A percentile compares a stretch with the other conserved stretches of the same genome.
Evolutionary conservation across 2,329 filamentous ascomycete genomes (phyloP).

Genomic region (Karstenula rhodostoma): DNA sequence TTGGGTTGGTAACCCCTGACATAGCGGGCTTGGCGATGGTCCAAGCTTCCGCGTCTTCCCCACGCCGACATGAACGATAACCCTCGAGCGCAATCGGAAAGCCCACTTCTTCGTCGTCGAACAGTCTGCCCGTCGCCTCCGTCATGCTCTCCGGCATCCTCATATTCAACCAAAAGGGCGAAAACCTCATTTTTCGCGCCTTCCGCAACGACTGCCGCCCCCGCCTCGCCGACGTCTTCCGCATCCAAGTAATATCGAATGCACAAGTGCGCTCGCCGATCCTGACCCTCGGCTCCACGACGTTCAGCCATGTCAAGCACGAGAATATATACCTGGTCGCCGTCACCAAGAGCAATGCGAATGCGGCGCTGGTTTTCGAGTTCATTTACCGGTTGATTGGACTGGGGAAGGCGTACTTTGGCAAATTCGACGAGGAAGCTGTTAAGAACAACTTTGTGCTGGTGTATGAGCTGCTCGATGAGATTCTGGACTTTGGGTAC

Average conservation of each 20-base stretch:
- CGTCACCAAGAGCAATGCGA: constrained; percentile 98
- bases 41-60: constrained; percentile 13
- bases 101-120: neutral
- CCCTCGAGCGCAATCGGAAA: neutral
- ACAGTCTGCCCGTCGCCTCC: neutral
- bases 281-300: constrained; percentile 94
- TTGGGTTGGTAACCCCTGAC: neutral
- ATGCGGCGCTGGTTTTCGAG: constrained; percentile 96
- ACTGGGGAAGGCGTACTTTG: constrained; percentile 95
- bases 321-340: constrained; percentile 99
- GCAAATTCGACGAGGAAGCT: constrained; percentile 98
- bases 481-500: constrained; percentile 99
- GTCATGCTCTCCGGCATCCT: constrained; percentile 94
- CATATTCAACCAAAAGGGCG: constrained; percentile 99
- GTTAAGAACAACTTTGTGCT: constrained; percentile 99
- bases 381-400: constrained; percentile 93
- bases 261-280: constrained; percentile 97
- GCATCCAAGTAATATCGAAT: constrained; percentile 99
- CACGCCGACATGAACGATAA: neutral
- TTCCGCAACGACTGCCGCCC: constrained; percentile 99
- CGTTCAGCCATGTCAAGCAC: constrained; percentile 99
- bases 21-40: constrained; percentile 2
- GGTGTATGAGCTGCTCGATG: constrained; percentile 96
- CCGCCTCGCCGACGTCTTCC: constrained; percentile 97
- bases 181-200: constrained; percentile 98